These are phyloP conservation scores for Uncinocarpus reesii DNA, from an alignment of 2,329 filamentous ascomycete species.

Conservation along the genomic window DNA sequence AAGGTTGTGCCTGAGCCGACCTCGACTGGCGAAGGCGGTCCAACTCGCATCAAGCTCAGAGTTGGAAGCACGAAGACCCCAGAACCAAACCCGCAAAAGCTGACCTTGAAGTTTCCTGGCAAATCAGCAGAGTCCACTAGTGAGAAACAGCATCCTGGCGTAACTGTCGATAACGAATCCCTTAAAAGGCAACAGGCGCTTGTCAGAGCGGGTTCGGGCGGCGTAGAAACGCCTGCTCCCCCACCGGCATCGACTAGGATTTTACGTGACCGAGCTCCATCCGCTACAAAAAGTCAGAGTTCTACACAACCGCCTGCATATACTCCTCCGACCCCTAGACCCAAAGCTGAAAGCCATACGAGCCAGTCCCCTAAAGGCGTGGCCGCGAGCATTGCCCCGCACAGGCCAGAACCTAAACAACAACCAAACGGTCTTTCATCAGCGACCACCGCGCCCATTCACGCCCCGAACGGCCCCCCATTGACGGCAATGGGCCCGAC, in stretches of 20 bases:
- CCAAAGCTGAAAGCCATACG: constrained; percentile 17
- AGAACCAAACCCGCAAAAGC: constrained; percentile 46
- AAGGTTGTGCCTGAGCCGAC: constrained; percentile 58
- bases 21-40: constrained; percentile 26
- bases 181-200: constrained; percentile 44
- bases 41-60: constrained; percentile 73
- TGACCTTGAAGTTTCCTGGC: constrained; percentile 61
- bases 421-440: constrained; percentile 8
- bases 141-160: constrained; percentile 33
- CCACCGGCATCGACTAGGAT: constrained; percentile 24
- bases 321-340: constrained; percentile 19
- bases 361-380: constrained; percentile 4
- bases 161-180: constrained; percentile 47
- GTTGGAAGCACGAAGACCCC: constrained; percentile 41
- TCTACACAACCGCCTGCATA: background rate
- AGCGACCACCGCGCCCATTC: background rate
- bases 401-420: background rate
- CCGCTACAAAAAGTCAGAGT: constrained; percentile 5
- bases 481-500: background rate
- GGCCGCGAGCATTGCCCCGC: background rate
- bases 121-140: constrained; percentile 43
- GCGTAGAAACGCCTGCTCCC: constrained; percentile 17
- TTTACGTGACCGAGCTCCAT: constrained; percentile 27
- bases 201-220: constrained; percentile 39
- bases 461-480: background rate